A percentile compares a stretch with the other conserved stretches of the same genome.
Evolutionary conservation across 1,284 basidiomycete species (phyloP).

Genomic region (Paramarasmius palmivorus): DNA sequence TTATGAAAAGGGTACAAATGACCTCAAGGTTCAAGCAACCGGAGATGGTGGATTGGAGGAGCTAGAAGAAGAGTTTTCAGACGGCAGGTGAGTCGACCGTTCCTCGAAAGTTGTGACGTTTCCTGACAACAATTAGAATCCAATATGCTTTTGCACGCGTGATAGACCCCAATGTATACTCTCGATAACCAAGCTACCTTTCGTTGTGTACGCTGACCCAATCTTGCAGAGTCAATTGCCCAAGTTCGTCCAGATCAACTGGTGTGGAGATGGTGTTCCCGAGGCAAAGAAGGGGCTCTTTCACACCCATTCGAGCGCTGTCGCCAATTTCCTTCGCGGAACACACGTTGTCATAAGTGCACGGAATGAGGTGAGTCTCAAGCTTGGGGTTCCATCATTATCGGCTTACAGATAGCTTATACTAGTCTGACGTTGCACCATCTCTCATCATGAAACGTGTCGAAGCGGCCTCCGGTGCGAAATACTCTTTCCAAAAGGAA

Average conservation of each 20-base stretch:
- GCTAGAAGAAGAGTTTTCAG: slow-evolving; percentile 91
- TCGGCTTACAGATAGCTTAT: not conserved
- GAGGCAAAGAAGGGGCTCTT: slow-evolving; percentile 92
- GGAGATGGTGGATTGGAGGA: slow-evolving; percentile 90
- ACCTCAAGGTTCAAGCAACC: slow-evolving; percentile 86
- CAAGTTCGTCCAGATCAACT: slow-evolving; percentile 91
- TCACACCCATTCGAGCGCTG: slow-evolving; percentile 82
- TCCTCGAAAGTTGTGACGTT: not conserved
- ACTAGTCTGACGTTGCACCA: slow-evolving; percentile 79
- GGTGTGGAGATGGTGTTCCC: slow-evolving; percentile 97
- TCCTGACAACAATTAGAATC: slow-evolving; percentile 54
- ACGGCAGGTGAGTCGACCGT: slow-evolving; percentile 68
- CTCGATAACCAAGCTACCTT: not conserved
- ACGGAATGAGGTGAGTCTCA: slow-evolving; percentile 74
- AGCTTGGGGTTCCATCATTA: not conserved
- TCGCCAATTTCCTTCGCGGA: slow-evolving; percentile 81
- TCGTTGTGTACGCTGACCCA: slow-evolving; percentile 6
- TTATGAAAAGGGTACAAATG: slow-evolving; percentile 85
- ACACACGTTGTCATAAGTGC: slow-evolving; percentile 92
- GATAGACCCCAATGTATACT: slow-evolving; percentile 79
- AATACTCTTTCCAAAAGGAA: slow-evolving; percentile 81
- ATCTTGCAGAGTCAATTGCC: slow-evolving; percentile 71
- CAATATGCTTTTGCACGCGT: slow-evolving; percentile 94
- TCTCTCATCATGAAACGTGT: slow-evolving; percentile 84
- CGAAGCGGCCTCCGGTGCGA: slow-evolving; percentile 90